phyloP scores from a whole-genome alignment of 139 green algal species.

The Volvox reticuliferus region DNA sequence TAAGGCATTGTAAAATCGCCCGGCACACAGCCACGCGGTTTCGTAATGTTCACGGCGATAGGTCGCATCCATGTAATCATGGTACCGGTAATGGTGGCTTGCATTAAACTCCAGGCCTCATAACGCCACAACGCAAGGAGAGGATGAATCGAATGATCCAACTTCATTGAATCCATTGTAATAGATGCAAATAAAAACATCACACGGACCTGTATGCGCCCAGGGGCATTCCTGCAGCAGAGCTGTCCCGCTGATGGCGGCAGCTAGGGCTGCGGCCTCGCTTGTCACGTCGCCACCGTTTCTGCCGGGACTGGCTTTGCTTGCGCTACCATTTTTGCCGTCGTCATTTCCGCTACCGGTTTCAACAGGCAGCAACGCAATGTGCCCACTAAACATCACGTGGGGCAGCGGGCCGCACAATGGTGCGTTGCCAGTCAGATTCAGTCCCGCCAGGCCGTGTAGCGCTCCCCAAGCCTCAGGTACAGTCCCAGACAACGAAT shows the following conservation, averaged over 20 bases:
- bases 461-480: conserved; percentile 15
- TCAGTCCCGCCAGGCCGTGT: neutral
- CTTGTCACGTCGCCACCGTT: neutral
- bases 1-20: neutral
- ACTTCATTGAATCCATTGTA: too few species aligned
- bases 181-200: neutral
- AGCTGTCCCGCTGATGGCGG: conserved; percentile 6
- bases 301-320: neutral
- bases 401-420: conserved; percentile 21
- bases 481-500: conserved; percentile 26
- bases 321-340: neutral
- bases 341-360: neutral
- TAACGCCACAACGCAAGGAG: too few species aligned
- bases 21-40: too few species aligned
- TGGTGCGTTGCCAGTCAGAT: neutral
- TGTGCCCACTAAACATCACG: neutral
- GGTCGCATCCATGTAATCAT: too few species aligned
- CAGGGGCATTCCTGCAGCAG: conserved; percentile 36
- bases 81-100: too few species aligned
- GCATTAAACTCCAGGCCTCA: too few species aligned
- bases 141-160: too few species aligned
- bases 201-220: neutral
- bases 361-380: neutral
- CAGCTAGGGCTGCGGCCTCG: neutral
- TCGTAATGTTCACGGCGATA: too few species aligned